Evolutionary conservation across 1,139 yeast species (phyloP), one percentile per base, ranked within the genome.

Genomic region (Diutina neorugosa): DNA sequence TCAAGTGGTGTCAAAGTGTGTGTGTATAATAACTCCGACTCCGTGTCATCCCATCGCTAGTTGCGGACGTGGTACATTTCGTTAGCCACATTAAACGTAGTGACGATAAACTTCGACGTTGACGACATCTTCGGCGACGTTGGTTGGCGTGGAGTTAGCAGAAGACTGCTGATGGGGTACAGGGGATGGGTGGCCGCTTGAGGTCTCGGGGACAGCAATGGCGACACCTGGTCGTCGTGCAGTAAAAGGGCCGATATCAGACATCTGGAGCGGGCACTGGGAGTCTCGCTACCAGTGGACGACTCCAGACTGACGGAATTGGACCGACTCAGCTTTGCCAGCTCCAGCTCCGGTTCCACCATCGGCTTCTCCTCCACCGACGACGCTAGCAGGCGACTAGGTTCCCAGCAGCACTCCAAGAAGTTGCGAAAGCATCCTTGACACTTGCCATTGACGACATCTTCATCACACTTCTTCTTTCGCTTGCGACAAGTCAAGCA

Each of bases 391-490:
- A 9, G 27, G 14, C 19, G n/a, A 20, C 34, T 34, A n/a, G 21
- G 16, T 11, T 44, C 48, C 50, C 50, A 46, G n/a, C 50, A 46
- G 27, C 50, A 46, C n/a, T 46, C 50, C 40, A 46, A 46, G 9
- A 46, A 46, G 50, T 46, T 46, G 19, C 50, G 37, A 11, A 34
- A n/a, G 21, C 50, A 46, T 16, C 50, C 50, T 27, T 46, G 50
- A 27, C 50, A 46, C 18, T 46, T 46, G 23, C 50, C 50, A 16
- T 46, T 27, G 2, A 25, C 40, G n/a, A 46, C 50, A 11, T 25
- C 21, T 16, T 46, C 50, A 16, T 46, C 50, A 46, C 50, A 46
- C 50, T 46, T 46, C 50, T 46, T 46, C 40, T 46, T 46, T 16
- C 50, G 31, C 40, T 27, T 46, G 16, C 50, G 50, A 46, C 50